Base-by-base conservation (phyloP, 2,329 filamentous ascomycete genomes). In the Cytospora piceae region DNA sequence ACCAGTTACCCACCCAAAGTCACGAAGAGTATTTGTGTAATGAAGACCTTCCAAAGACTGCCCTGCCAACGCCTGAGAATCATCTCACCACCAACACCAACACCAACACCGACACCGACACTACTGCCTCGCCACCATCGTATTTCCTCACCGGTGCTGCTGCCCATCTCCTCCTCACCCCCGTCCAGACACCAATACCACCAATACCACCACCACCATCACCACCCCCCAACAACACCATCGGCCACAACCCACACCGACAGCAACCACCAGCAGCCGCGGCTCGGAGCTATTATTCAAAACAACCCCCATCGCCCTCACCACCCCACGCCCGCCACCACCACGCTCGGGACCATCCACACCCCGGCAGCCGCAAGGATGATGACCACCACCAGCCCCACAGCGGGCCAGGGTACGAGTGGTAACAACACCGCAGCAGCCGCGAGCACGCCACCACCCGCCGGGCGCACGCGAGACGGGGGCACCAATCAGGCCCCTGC, bases 391-490 rank as follows among this genome's bases (percentile, higher is more conserved):
- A 14, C 17, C 46, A 2, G n/a, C 46, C 8, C 46, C 42, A n/a
- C 20, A n/a, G n/a, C 42, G 8, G 20, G 42, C 42, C 42, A n/a
- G 42, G 42, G 15, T 5, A 29, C 27, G 27, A 5, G 3, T 12
- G 15, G 22, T 46, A 5, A 32, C 55, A n/a, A 42, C 6, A 37
- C 52, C 17, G 24, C 56, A 29, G 34, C 51, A 27, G 34, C 49
- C 56, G 29, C 63, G 63, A 66, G 66, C 66, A 67, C 66, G 66
- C 42, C 27, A 66, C 51, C 58, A 20, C 27, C 46, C 7, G 55
- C 58, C 58, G n/a, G 51, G 52, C 63, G 63, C 66, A 66, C 63
- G 56, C 63, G 27, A 55, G 42, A 24, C 42, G 31, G 49, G 37
- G 17, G 27, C 37, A 24, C 42, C 46, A 49, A 49, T 49, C 46